Conservation (phyloP, 305 asterid species). For the Fraxinus nigra region DNA sequence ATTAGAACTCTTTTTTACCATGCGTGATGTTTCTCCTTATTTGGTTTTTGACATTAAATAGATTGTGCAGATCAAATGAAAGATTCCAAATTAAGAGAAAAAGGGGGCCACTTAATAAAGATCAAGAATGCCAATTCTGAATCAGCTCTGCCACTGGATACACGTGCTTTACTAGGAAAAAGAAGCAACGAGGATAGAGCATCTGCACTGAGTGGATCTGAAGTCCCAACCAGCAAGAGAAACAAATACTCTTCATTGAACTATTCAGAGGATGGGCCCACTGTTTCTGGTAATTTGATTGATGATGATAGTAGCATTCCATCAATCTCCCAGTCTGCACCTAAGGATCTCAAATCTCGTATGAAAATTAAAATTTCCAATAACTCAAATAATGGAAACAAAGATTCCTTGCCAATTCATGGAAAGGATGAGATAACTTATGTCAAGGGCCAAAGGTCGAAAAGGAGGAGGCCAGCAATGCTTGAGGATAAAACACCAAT, state of each 20-base stretch:
- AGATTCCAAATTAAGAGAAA: constrained; percentile 32
- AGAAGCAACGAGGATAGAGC: constrained; percentile 2
- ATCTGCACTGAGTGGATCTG: constrained; percentile 44
- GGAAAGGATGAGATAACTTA: constrained; percentile 65
- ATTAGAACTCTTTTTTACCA: background rate
- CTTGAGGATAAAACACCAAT: background rate
- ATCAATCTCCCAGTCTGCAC: constrained; percentile 33
- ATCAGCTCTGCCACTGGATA: background rate
- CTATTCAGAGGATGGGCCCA: constrained; percentile 33
- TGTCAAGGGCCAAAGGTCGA: constrained; percentile 83
- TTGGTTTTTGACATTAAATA: constrained; percentile 5
- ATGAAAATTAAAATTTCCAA: constrained; percentile 69
- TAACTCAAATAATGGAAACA: constrained; percentile 56
- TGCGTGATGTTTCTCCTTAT: background rate
- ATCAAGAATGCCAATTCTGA: constrained; percentile 28
- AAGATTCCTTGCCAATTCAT: constrained; percentile 39
- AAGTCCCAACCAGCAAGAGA: constrained; percentile 40
- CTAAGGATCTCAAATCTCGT: constrained; percentile 56
- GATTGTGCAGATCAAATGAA: constrained; percentile 27
- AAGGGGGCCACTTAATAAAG: constrained; percentile 40
- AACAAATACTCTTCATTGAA: constrained; percentile 38
- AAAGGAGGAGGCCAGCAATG: constrained; percentile 60
- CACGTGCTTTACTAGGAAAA: background rate
- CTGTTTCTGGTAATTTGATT: constrained; percentile 36
- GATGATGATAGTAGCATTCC: constrained; percentile 39